phyloP scores from a whole-genome alignment of 352 stramenopile species.

The Pythium brachiatum region DNA sequence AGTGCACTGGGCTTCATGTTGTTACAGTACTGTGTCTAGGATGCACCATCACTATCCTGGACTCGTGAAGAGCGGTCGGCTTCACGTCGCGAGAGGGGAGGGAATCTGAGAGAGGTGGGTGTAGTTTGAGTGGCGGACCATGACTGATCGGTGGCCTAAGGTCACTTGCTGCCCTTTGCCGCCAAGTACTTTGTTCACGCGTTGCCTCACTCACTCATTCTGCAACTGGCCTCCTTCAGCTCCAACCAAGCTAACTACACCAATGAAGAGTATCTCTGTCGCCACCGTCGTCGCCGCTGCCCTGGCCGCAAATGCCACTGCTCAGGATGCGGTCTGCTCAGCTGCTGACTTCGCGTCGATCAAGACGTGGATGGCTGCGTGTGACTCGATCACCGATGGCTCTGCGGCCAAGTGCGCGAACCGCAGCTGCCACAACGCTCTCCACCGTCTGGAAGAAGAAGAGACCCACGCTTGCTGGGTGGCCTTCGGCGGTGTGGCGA shows the following conservation, averaged over 20 bases:
- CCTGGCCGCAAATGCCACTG: neutral
- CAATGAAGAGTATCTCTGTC: constrained; percentile 8
- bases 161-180: too few relatives aligned
- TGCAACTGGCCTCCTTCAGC: neutral
- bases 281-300: neutral
- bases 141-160: too few relatives aligned
- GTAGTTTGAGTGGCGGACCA: too few relatives aligned
- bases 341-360: constrained; percentile 8
- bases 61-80: too few relatives aligned
- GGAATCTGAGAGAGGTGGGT: too few relatives aligned
- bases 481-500: constrained; percentile 21
- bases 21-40: too few relatives aligned
- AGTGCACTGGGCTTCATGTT: too few relatives aligned
- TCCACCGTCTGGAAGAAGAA: constrained; percentile 45
- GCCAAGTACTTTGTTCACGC: too few relatives aligned
- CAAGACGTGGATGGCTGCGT: constrained; percentile 30
- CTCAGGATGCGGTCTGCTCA: constrained; percentile 7
- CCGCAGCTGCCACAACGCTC: constrained; percentile 32
- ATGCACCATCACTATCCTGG: too few relatives aligned
- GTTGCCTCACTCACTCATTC: neutral
- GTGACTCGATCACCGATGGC: constrained; percentile 32
- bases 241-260: neutral
- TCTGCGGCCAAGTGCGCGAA: constrained; percentile 36
- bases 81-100: too few relatives aligned
- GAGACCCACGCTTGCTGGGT: constrained; percentile 38